phyloP scores from a whole-genome alignment of 768 basidiomycete genomes.

The Leccinum broughii region DNA sequence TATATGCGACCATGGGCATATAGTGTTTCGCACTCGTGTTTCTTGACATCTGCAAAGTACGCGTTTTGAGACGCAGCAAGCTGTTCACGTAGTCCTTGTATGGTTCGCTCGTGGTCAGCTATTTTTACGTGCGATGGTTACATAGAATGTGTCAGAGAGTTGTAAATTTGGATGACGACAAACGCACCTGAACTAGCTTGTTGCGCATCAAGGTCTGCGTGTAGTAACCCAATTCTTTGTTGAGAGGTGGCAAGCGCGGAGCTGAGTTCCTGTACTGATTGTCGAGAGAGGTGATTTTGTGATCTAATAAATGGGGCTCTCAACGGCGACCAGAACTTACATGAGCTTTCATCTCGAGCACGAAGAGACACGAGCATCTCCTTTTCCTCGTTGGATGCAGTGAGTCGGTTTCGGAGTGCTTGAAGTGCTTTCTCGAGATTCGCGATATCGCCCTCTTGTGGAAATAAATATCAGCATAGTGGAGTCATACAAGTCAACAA shows the following conservation, averaged over 20 bases:
- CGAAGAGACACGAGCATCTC: no score
- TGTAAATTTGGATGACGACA: background rate
- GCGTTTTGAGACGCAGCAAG: no score
- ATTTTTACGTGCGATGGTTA: no score
- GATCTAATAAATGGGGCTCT: background rate
- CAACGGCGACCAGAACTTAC: background rate
- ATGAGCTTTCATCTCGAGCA: no score
- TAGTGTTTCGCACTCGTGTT: no score
- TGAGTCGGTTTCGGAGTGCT: background rate
- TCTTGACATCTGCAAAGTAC: no score
- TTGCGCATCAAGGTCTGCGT: background rate
- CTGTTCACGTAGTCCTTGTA: no score
- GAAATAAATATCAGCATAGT: background rate
- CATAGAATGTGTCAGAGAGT: no score
- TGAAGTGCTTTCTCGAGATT: background rate
- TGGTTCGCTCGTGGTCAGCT: no score
- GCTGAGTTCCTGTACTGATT: background rate
- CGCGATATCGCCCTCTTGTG: background rate
- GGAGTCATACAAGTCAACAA: background rate
- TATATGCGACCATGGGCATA: no score
- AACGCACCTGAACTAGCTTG: background rate
- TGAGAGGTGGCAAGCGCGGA: background rate
- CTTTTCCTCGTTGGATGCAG: background rate
- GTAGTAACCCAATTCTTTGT: background rate
- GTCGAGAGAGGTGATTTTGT: background rate